Conservation (phyloP, 257 asterid genomes). For the Perilla frutescens region DNA sequence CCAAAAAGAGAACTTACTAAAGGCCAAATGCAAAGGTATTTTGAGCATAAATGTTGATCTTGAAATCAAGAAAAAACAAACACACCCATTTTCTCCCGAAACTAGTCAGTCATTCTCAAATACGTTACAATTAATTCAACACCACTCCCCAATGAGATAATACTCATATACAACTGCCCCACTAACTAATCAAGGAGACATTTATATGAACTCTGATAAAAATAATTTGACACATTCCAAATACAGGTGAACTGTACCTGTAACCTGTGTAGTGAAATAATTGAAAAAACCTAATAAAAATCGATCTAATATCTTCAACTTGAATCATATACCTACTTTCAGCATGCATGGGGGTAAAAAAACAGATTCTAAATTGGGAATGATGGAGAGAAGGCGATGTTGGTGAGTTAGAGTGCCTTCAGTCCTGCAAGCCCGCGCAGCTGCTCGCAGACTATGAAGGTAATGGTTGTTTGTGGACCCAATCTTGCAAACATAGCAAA, state of each 20-base stretch:
- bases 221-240: conserved; percentile 13
- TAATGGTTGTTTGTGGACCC: conserved; percentile 92
- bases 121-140: conserved; percentile 29
- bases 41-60: neutral
- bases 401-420: conserved; percentile 59
- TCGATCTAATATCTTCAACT: neutral
- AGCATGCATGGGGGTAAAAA: neutral
- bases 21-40: conserved; percentile 11
- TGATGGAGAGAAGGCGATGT: neutral
- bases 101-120: conserved; percentile 36
- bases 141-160: conserved; percentile 10
- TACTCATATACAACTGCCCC: conserved; percentile 25
- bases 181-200: conserved; percentile 37
- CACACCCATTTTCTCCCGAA: conserved; percentile 11
- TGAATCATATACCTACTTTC: conserved; percentile 24
- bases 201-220: conserved; percentile 19
- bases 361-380: neutral
- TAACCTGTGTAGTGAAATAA: conserved; percentile 18
- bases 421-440: conserved; percentile 80
- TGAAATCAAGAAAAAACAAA: neutral
- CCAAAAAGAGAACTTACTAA: too few relatives aligned
- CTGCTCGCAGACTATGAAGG: conserved; percentile 89
- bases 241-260: conserved; percentile 25
- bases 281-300: neutral
- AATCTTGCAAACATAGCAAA: conserved; percentile 85